A percentile compares a stretch with the other conserved stretches of the same genome.
Conservation (phyloP, 1,284 basidiomycete genomes). For the Rhodotorula sp. region DNA sequence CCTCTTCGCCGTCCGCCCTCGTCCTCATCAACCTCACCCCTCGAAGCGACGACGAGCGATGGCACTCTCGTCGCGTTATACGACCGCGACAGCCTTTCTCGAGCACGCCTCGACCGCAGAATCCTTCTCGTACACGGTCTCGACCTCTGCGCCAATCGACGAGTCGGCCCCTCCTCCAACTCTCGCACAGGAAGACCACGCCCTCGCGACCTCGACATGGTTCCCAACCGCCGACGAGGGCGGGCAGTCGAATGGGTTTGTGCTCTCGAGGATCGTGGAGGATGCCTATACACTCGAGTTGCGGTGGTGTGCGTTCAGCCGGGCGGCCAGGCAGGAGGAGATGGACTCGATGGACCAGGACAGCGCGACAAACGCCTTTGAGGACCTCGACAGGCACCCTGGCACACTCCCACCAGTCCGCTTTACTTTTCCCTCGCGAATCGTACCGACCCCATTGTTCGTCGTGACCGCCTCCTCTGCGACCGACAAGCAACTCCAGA, state of each 20-base stretch:
- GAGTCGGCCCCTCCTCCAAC: background rate
- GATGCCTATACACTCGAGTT: slow-evolving; percentile 34
- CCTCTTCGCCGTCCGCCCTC: background rate
- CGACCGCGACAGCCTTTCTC: slow-evolving; percentile 24
- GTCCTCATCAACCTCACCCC: background rate
- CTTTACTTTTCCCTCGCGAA: slow-evolving; percentile 30
- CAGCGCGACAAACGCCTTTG: background rate
- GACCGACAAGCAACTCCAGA: slow-evolving; percentile 54
- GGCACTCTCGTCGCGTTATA: slow-evolving; percentile 6
- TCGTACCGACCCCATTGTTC: slow-evolving; percentile 24
- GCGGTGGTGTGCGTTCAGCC: slow-evolving; percentile 18
- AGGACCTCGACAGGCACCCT: slow-evolving; percentile 20
- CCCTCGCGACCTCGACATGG: slow-evolving; percentile 19
- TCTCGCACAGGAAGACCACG: slow-evolving; percentile 31
- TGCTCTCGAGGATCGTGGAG: slow-evolving; percentile 29
- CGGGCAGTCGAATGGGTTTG: slow-evolving; percentile 4
- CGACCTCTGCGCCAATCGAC: slow-evolving; percentile 7
- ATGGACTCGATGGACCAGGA: too few species aligned
- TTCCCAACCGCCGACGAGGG: slow-evolving; percentile 2
- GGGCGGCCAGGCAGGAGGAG: background rate
- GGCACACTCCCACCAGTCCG: slow-evolving; percentile 29
- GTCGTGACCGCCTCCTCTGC: background rate
- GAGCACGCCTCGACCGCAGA: slow-evolving; percentile 13
- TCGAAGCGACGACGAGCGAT: background rate
- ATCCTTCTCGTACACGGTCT: slow-evolving; percentile 18